These are phyloP conservation scores for Fusarium sp. DNA, from an alignment of 2,329 filamentous ascomycete genomes.

Conservation along the genomic window DNA sequence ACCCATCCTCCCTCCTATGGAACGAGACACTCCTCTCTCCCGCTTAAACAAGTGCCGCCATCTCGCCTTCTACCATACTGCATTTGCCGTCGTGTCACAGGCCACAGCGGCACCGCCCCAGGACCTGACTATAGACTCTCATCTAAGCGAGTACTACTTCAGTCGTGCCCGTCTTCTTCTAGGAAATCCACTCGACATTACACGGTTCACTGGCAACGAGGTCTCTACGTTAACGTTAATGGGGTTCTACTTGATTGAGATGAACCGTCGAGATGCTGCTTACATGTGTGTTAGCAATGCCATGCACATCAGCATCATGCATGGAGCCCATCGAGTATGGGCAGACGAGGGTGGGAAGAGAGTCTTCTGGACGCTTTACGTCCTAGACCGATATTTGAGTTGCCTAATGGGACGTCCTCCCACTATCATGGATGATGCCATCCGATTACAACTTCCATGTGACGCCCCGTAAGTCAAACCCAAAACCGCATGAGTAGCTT, in stretches of 20 bases:
- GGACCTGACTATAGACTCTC: slow-evolving; percentile 39
- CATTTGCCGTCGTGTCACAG: slow-evolving; percentile 53
- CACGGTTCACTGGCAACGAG: slow-evolving; percentile 52
- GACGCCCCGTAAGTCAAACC: slow-evolving; percentile 51
- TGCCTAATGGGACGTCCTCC: slow-evolving; percentile 60
- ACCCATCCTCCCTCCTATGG: slow-evolving; percentile 41
- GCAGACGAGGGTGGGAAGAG: slow-evolving; percentile 55
- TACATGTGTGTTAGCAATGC: slow-evolving; percentile 58
- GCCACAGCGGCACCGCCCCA: slow-evolving; percentile 37
- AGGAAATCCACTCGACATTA: slow-evolving; percentile 57
- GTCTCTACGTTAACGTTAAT: slow-evolving; percentile 57
- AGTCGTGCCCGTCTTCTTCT: slow-evolving; percentile 54
- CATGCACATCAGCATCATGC: slow-evolving; percentile 58
- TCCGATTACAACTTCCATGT: slow-evolving; percentile 53
- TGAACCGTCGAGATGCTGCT: slow-evolving; percentile 58
- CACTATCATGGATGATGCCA: slow-evolving; percentile 56
- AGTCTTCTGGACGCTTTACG: slow-evolving; percentile 61
- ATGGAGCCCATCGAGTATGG: slow-evolving; percentile 57
- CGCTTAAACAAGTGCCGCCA: slow-evolving; percentile 46
- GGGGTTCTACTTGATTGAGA: slow-evolving; percentile 59
- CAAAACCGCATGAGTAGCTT: not conserved
- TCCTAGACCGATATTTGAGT: slow-evolving; percentile 59
- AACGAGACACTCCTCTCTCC: slow-evolving; percentile 32
- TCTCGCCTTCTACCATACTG: slow-evolving; percentile 56
- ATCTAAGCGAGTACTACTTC: slow-evolving; percentile 55